Percentiles rank a stretch among this genome's conserved stretches.
Conservation (phyloP, 495 filamentous ascomycete genomes). For the Cryomyces minteri region DNA sequence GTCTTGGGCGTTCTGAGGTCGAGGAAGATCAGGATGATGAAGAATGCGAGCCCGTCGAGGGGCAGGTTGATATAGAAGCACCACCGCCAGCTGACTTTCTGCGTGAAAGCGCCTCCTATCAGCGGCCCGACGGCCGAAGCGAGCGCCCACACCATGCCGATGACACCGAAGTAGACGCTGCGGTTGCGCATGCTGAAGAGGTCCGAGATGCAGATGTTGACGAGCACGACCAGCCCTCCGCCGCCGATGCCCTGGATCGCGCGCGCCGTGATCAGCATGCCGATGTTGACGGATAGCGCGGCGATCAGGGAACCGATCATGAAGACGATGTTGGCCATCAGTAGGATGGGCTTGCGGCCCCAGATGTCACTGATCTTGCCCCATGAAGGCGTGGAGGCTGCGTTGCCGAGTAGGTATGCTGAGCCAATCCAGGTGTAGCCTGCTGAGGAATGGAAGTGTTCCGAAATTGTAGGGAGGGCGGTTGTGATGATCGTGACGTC, state of each 20-base stretch:
- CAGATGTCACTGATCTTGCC: constrained; percentile 78
- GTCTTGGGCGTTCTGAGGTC: constrained; percentile 63
- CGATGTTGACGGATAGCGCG: constrained; percentile 44
- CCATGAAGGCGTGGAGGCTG: constrained; percentile 55
- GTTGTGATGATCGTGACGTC: constrained; percentile 31
- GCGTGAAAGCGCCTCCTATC: constrained; percentile 22
- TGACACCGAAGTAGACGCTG: constrained; percentile 22
- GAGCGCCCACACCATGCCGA: constrained; percentile 24
- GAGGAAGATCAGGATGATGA: constrained; percentile 50
- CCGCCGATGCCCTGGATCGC: constrained; percentile 73
- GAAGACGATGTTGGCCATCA: constrained; percentile 56
- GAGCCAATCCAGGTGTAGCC: constrained; percentile 37
- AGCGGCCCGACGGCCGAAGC: constrained; percentile 22
- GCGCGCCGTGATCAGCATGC: constrained; percentile 57
- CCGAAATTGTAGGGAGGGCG: constrained; percentile 29
- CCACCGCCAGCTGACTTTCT: constrained; percentile 37
- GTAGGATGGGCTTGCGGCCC: constrained; percentile 63
- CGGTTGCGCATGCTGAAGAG: too few relatives aligned
- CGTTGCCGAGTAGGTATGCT: constrained; percentile 40
- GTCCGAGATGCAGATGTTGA: constrained; percentile 62
- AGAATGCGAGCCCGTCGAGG: constrained; percentile 48
- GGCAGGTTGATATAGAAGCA: constrained; percentile 57
- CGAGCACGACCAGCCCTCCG: constrained; percentile 61
- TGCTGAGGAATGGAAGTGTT: constrained; percentile 23
- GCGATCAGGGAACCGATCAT: constrained; percentile 58